Conservation (phyloP, 2,329 filamentous ascomycete species). For the Didymella segeticola region DNA sequence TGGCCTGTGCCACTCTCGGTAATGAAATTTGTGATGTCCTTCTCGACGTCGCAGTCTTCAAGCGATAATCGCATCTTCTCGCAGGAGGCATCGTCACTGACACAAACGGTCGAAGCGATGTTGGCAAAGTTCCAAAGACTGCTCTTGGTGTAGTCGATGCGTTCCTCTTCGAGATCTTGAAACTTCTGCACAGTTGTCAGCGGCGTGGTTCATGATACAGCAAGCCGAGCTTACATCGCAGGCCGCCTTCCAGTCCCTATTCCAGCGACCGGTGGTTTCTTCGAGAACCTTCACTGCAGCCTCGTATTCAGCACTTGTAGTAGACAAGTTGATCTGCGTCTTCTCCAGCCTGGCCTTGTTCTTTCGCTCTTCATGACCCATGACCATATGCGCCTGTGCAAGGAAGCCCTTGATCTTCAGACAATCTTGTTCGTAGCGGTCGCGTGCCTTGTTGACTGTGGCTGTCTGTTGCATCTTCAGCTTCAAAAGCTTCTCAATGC, state of each 20-base stretch:
- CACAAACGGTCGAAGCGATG: constrained; percentile 94
- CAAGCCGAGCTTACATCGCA: constrained; percentile 66
- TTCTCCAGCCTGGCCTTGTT: constrained; percentile 99
- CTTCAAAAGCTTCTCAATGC: constrained; percentile 93
- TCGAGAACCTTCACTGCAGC: constrained; percentile 90
- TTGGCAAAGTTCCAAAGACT: constrained; percentile 98
- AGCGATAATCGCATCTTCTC: constrained; percentile 94
- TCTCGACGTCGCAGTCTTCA: constrained; percentile 95
- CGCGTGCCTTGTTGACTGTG: constrained; percentile 91
- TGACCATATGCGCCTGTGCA: constrained; percentile 99
- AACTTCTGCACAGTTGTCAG: constrained; percentile 72
- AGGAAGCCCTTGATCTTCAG: constrained; percentile 98
- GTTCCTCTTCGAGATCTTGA: constrained; percentile 96
- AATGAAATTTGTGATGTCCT: constrained; percentile 90
- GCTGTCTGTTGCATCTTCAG: constrained; percentile 90
- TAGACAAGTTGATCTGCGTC: constrained; percentile 93
- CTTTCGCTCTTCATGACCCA: constrained; percentile 98
- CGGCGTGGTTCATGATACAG: background rate
- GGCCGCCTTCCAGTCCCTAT: constrained; percentile 96
- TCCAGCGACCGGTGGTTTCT: constrained; percentile 95
- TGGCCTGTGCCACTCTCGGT: constrained; percentile 88
- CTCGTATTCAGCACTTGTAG: constrained; percentile 93
- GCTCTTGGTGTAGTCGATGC: constrained; percentile 95
- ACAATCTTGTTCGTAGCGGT: constrained; percentile 96
- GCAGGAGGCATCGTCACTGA: constrained; percentile 90